These are phyloP conservation scores for Plantago rigida DNA, from an alignment of 305 asterid species.

Conservation along the genomic window DNA sequence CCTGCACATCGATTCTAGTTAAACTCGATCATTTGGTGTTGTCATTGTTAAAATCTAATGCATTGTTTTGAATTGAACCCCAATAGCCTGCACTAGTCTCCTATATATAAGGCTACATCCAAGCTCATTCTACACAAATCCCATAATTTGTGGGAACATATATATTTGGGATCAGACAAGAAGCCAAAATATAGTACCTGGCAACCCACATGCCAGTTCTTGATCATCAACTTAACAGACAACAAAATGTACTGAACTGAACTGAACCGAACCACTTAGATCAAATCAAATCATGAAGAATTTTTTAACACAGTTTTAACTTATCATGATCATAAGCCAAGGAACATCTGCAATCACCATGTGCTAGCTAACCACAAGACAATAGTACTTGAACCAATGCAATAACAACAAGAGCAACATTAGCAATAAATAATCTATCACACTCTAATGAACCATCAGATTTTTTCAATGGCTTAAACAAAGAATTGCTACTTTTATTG, in stretches of 20 bases:
- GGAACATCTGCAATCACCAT: too few relatives aligned
- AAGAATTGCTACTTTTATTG: conserved; percentile 32
- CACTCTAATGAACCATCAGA: conserved; percentile 35
- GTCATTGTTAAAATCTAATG: too few relatives aligned
- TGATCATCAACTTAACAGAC: conserved; percentile 1
- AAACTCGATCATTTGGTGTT: too few relatives aligned
- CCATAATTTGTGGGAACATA: too few relatives aligned
- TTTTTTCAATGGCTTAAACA: conserved; percentile 35
- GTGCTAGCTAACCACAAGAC: conserved; percentile 17
- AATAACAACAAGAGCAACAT: conserved; percentile 26
- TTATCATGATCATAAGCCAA: conserved; percentile 2
- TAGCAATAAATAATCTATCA: conserved; percentile 24
- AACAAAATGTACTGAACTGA: conserved; percentile 9
- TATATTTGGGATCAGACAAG: background rate
- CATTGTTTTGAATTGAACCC: too few relatives aligned
- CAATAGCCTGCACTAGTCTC: too few relatives aligned
- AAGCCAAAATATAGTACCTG: conserved; percentile 5
- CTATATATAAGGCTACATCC: too few relatives aligned
- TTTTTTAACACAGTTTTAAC: background rate
- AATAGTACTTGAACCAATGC: conserved; percentile 24
- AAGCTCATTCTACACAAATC: too few relatives aligned
- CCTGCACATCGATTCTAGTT: too few relatives aligned
- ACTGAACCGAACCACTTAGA: background rate
- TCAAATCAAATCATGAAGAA: background rate
- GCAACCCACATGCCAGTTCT: too few relatives aligned